phyloP scores from a whole-genome alignment of 176 grass and related monocot genomes.

The Puya raimondii region DNA sequence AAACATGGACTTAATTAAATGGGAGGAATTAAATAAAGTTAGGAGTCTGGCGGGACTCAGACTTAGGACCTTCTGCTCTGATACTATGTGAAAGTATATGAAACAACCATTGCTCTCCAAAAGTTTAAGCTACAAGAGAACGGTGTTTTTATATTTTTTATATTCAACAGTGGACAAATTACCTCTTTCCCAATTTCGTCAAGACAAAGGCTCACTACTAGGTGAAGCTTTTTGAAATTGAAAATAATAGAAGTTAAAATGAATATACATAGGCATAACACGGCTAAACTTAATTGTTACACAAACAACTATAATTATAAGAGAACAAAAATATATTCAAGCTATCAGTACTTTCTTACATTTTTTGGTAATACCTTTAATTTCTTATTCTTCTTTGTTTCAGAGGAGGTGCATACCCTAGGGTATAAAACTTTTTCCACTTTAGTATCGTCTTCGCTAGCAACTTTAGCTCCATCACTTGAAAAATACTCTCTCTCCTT shows the following conservation, averaged over 20 bases:
- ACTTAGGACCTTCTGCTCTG: too few species aligned
- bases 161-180: too few species aligned
- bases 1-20: too few species aligned
- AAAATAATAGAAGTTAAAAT: not conserved
- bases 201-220: too few species aligned
- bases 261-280: not conserved
- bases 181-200: too few species aligned
- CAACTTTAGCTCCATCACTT: conserved; percentile 17
- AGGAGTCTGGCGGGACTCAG: too few species aligned
- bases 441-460: conserved; percentile 5
- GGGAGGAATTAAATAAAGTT: too few species aligned
- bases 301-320: conserved; percentile 8
- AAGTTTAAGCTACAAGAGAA: too few species aligned
- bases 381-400: conserved; percentile 20
- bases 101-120: too few species aligned
- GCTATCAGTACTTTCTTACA: conserved; percentile 20
- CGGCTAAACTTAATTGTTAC: not conserved
- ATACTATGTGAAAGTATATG: too few species aligned
- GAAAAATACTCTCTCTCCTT: conserved; percentile 18
- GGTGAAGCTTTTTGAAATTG: not conserved
- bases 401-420: conserved; percentile 19
- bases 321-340: not conserved
- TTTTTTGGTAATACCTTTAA: conserved; percentile 23
- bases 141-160: too few species aligned
- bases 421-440: not conserved